Evolutionary conservation across 2,329 filamentous ascomycete genomes (phyloP), one percentile per base, ranked within the genome.

Genomic region (Onygenales sp.): DNA sequence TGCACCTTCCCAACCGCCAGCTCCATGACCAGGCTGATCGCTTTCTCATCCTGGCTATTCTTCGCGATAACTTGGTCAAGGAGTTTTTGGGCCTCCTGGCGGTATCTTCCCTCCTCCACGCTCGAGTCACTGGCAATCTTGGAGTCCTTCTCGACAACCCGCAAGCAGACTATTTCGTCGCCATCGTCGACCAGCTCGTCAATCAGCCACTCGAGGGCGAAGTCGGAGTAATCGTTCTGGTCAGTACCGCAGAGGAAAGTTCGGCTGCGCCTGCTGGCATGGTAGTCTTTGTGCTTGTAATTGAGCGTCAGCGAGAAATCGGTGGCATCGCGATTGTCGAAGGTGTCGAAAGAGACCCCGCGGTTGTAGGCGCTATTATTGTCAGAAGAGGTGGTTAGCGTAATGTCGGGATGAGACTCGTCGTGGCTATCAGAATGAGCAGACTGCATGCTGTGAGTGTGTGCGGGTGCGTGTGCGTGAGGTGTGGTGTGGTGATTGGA

Each of bases 181-280:
- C 91, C 90, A 64, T 95, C 91, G 63, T 95, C 90, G 42, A 95
- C 89, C 53, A 95, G 78, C 71, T 95, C 89, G 63, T 94, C 89
- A 41, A 96, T 81, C 50, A 95, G 78, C 90, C 90, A 96, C 69
- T 94, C 88, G 14, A 96, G 76, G 13, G 91, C 91, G 70, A 92
- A 93, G 58, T 95, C 88, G 6, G 89, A 95, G 69, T 95, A 95
- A 55, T 89, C 82, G 62, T 95, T 90, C 63, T 92, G 87, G 69
- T 95, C 91, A 14, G 91, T 87, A 17, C 91, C 91, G 58, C 91
- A 92, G 66, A 96, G 83, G 63, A 95, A 95, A 7, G 89, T 94
- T 51, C 91, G 83, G 52, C 88, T 93, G 55, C 88, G 81, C 56
- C 89, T 84, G 43, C 84, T 85, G 58, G 85, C 84, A 61, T 88